phyloP scores from a whole-genome alignment of 139 green algal genomes.

The Chlamydomonas schloesseri region DNA sequence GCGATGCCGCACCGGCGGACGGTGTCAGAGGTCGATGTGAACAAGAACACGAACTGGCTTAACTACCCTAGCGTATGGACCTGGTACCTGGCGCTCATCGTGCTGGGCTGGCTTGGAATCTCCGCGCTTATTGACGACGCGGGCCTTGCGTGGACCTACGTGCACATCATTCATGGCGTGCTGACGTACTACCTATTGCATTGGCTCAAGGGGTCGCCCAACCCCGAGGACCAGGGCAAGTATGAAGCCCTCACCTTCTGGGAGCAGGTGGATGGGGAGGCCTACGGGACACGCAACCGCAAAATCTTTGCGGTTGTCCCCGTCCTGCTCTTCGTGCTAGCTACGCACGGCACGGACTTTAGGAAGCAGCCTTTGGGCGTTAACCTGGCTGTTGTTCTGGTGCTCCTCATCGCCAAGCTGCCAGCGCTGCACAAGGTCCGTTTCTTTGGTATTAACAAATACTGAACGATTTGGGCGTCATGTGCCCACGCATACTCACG shows the following conservation, averaged over 20 bases:
- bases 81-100: slow-evolving; percentile 81
- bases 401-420: slow-evolving; percentile 89
- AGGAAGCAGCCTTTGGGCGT: slow-evolving; percentile 85
- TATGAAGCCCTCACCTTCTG: slow-evolving; percentile 93
- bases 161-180: slow-evolving; percentile 86
- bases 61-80: slow-evolving; percentile 78
- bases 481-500: too few species aligned
- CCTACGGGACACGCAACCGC: slow-evolving; percentile 82
- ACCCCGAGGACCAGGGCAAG: slow-evolving; percentile 83
- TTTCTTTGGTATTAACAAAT: slow-evolving; percentile 69
- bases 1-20: slow-evolving; percentile 26
- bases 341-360: slow-evolving; percentile 89
- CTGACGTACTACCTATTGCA: slow-evolving; percentile 91
- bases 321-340: slow-evolving; percentile 87
- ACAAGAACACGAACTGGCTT: slow-evolving; percentile 88
- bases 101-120: slow-evolving; percentile 79
- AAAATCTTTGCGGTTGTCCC: slow-evolving; percentile 93
- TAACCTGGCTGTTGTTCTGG: slow-evolving; percentile 86
- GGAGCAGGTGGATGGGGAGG: slow-evolving; percentile 82
- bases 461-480: too few species aligned
- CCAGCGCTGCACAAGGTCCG: slow-evolving; percentile 86
- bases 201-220: slow-evolving; percentile 88
- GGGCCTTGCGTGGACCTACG: slow-evolving; percentile 91
- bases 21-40: slow-evolving; percentile 63
- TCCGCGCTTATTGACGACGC: slow-evolving; percentile 77